These are phyloP conservation scores for Aspergillus piperis DNA, from an alignment of 2,329 filamentous ascomycete species.

Conservation along the genomic window DNA sequence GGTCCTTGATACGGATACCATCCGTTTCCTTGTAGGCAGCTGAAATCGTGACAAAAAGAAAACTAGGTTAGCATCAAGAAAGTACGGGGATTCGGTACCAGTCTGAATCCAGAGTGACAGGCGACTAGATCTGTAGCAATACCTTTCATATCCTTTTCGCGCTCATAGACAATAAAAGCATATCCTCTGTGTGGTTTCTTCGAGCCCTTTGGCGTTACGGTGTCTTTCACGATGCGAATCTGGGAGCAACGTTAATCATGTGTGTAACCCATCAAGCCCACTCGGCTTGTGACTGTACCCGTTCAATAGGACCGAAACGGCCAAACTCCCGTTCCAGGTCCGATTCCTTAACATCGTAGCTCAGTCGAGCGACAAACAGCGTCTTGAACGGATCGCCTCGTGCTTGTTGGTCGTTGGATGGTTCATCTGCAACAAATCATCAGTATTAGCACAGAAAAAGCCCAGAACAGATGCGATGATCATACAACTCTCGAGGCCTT, in stretches of 20 bases:
- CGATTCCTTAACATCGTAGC: conserved; percentile 83
- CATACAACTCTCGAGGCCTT: conserved; percentile 67
- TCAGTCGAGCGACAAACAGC: conserved; percentile 84
- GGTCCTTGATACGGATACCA: conserved; percentile 88
- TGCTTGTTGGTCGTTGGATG: conserved; percentile 80
- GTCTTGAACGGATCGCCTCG: conserved; percentile 94
- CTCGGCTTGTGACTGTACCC: conserved; percentile 57
- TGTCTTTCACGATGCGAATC: conserved; percentile 86
- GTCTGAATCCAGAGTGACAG: background rate
- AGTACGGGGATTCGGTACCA: conserved; percentile 13
- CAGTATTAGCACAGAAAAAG: background rate
- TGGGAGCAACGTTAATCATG: conserved; percentile 40
- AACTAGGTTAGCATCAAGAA: conserved; percentile 40
- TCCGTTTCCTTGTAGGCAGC: conserved; percentile 88
- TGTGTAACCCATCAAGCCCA: background rate
- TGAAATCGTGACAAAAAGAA: conserved; percentile 53
- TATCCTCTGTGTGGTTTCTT: conserved; percentile 85
- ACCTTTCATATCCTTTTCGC: conserved; percentile 99
- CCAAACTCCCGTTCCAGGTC: conserved; percentile 93
- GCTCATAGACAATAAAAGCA: conserved; percentile 94
- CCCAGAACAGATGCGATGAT: background rate
- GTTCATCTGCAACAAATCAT: conserved; percentile 63
- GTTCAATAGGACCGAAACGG: conserved; percentile 89
- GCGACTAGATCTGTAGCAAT: conserved; percentile 39
- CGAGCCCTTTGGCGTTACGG: conserved; percentile 67